phyloP scores from a whole-genome alignment of 164 flowering plant species.

The Vitis labrusca region DNA sequence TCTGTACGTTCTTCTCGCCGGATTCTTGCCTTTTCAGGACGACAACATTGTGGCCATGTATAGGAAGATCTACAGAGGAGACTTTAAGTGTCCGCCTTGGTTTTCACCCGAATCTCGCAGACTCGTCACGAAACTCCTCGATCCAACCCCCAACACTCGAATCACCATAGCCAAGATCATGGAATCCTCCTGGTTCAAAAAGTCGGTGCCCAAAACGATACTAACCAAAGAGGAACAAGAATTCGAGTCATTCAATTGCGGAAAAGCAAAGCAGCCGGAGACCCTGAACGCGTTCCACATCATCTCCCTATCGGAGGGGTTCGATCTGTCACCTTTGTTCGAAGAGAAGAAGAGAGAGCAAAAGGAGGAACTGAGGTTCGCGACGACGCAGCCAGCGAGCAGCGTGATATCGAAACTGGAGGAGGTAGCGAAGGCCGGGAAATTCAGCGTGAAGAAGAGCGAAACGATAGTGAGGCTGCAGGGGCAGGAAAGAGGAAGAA shows the following conservation, averaged over 20 bases:
- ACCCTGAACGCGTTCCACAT: conserved; percentile 47
- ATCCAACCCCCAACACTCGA: conserved; percentile 38
- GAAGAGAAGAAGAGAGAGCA: conserved; percentile 45
- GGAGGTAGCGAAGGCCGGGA: conserved; percentile 35
- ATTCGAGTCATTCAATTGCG: conserved; percentile 1
- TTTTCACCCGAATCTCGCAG: conserved; percentile 37
- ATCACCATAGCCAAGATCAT: conserved; percentile 28
- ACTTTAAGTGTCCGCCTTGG: conserved; percentile 52
- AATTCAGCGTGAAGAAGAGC: conserved; percentile 40
- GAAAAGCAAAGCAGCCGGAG: conserved; percentile 18
- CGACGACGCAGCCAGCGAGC: conserved; percentile 40
- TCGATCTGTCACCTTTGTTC: conserved; percentile 44
- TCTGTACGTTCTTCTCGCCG: conserved; percentile 44
- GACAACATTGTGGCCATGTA: conserved; percentile 42
- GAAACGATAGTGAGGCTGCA: conserved; percentile 32
- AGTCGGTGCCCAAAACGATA: conserved; percentile 19
- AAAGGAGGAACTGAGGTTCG: conserved; percentile 44
- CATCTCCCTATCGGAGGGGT: conserved; percentile 40
- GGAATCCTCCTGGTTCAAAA: conserved; percentile 42
- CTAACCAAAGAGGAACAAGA: conserved; percentile 14
- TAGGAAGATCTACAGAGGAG: conserved; percentile 41
- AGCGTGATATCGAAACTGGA: conserved; percentile 41
- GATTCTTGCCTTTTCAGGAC: conserved; percentile 45
- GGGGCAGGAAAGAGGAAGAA: conserved; percentile 57
- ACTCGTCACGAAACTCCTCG: conserved; percentile 34